These are phyloP conservation scores for Claviceps sp. DNA, from an alignment of 2,329 filamentous ascomycete species.

Conservation along the genomic window DNA sequence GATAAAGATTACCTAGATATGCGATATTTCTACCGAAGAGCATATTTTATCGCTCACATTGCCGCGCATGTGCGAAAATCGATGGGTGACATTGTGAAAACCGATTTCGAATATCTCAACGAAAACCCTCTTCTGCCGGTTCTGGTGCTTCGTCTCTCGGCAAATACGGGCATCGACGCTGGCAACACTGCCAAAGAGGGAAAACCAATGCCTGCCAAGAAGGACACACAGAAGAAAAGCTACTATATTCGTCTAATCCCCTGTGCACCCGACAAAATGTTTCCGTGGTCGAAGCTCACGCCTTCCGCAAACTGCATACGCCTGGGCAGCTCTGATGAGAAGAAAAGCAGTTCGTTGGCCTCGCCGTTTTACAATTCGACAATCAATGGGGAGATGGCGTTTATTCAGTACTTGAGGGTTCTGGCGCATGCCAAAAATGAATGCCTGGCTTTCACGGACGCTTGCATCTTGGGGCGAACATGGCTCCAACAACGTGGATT, in stretches of 20 bases:
- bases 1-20: slow-evolving; percentile 90
- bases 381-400: slow-evolving; percentile 62
- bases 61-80: slow-evolving; percentile 53
- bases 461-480: slow-evolving; percentile 70
- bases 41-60: slow-evolving; percentile 80
- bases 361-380: slow-evolving; percentile 87
- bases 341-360: slow-evolving; percentile 28
- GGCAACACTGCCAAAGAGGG: slow-evolving; percentile 5
- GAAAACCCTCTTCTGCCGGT: slow-evolving; percentile 69
- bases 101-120: slow-evolving; percentile 53
- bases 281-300: slow-evolving; percentile 56
- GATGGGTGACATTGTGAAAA: slow-evolving; percentile 37
- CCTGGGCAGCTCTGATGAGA: slow-evolving; percentile 30
- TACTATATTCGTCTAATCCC: slow-evolving; percentile 65
- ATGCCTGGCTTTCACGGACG: slow-evolving; percentile 64
- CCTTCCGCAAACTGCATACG: slow-evolving; percentile 60
- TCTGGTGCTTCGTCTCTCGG: slow-evolving; percentile 29
- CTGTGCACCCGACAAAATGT: slow-evolving; percentile 54
- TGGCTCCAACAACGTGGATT: slow-evolving; percentile 89
- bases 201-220: slow-evolving; percentile 11
- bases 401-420: slow-evolving; percentile 61
- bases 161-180: slow-evolving; percentile 8
- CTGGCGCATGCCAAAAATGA: slow-evolving; percentile 56
- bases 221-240: slow-evolving; percentile 15
- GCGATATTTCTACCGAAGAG: slow-evolving; percentile 87